Base-by-base conservation (phyloP, 257 asterid species). In the Fraxinus americana region DNA sequence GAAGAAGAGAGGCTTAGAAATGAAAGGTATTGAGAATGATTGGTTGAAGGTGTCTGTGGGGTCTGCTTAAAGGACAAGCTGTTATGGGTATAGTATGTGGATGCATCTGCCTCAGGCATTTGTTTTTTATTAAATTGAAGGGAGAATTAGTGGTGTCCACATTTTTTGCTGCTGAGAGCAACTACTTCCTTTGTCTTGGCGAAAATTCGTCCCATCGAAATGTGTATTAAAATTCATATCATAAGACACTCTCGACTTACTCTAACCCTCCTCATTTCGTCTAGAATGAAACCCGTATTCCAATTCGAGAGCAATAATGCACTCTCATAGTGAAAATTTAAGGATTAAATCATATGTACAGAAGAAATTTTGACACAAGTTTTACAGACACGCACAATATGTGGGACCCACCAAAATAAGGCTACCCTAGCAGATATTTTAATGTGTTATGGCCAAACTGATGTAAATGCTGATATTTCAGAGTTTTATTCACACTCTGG, bases 31-130 rank as follows among this genome's bases (percentile, higher is more conserved):
- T 39, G 77, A 82, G 82, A 43, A 77, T 85, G 82, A 91, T 88
- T 93, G 93, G 69, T 61, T 79, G 84, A 79, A 84, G 89, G 85
- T 81, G 81, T 74, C 32, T 50, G 89, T 89, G 88, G 92, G 89
- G 92, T 35, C 89, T 81, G 34, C 27, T 5, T 54, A 83, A 86
- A 78, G 79, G 90, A 86, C 92, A 87, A 88, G 75, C 82, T 84
- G 87, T 85, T 87, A 84, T 76, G 84, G 76, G 50, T 11, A 43
- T 11, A 43, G 50, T 41, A 11, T 41, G 2, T 41, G 48, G 48
- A 41, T 41, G 48, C 48, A 41, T 43, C 50, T 43, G 17, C 50
- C 50, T 43, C 50, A 9, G 50, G 50, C 50, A 43, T 73, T 36
- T 27, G 0, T 72, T 3, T 73, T 84, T 87, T 52, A 72, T 80